Percentiles rank a stretch among this genome's conserved stretches.
Evolutionary conservation across 305 asterid species (phyloP).

Genomic region (Fraxinus baroniana): DNA sequence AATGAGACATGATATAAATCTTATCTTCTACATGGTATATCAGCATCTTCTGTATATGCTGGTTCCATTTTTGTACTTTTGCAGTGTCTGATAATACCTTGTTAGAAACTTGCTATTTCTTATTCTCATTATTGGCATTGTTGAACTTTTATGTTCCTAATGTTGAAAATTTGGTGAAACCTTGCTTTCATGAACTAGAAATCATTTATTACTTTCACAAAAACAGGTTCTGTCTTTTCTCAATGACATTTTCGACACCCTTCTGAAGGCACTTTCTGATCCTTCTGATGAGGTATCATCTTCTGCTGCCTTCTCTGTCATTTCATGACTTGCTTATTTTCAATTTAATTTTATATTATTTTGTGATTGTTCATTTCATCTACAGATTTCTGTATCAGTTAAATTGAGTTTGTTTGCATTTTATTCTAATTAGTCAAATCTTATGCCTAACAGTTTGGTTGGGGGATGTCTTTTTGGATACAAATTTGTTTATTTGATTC

Average conservation of each 20-base stretch:
- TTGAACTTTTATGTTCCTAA: constrained; percentile 7
- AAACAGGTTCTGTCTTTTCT: constrained; percentile 79
- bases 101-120: constrained; percentile 6
- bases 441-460: neutral
- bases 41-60: constrained; percentile 1
- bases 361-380: neutral
- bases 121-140: constrained; percentile 12
- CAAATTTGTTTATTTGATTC: neutral
- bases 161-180: constrained; percentile 7
- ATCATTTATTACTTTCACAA: constrained; percentile 10
- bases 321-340: neutral
- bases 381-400: neutral
- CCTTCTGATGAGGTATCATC: constrained; percentile 96
- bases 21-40: neutral
- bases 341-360: constrained; percentile 1
- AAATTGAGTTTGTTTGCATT: neutral
- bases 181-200: constrained; percentile 9
- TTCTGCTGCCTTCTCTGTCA: constrained; percentile 2
- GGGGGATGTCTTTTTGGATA: neutral
- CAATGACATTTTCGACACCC: constrained; percentile 83
- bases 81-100: constrained; percentile 7
- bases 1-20: neutral
- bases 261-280: constrained; percentile 89
- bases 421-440: neutral
- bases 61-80: constrained; percentile 1